A percentile compares a stretch with the other conserved stretches of the same genome.
Evolutionary conservation across 2,329 filamentous ascomycete genomes (phyloP).

Genomic region (Chrysoporthe austroafricana): DNA sequence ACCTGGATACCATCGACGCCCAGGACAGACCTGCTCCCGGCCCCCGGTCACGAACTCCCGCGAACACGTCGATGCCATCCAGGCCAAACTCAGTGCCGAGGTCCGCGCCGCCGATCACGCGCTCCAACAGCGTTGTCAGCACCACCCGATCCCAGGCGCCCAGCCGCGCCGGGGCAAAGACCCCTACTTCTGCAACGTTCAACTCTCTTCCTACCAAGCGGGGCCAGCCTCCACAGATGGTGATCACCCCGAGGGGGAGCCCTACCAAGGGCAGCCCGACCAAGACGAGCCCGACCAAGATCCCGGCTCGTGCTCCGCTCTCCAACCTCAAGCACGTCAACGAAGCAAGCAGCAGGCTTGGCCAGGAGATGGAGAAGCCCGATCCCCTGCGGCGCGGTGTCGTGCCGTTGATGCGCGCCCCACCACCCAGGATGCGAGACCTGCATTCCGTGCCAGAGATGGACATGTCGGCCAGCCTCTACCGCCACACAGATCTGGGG

Average conservation of each 20-base stretch:
- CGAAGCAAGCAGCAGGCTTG: conserved; percentile 79
- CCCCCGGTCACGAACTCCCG: conserved; percentile 76
- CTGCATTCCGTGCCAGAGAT: conserved; percentile 59
- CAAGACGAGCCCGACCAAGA: conserved; percentile 69
- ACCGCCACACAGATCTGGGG: conserved; percentile 51
- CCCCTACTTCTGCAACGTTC: conserved; percentile 51
- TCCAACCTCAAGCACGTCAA: conserved; percentile 70
- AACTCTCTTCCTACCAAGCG: conserved; percentile 37
- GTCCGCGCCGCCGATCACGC: conserved; percentile 39
- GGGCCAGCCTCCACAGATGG: conserved; percentile 36
- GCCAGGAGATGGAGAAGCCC: conserved; percentile 44
- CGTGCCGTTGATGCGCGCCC: conserved; percentile 62
- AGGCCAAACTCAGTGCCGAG: conserved; percentile 50
- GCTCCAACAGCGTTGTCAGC: conserved; percentile 40
- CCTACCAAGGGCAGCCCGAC: conserved; percentile 70
- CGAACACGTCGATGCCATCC: conserved; percentile 46
- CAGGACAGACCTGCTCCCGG: conserved; percentile 64
- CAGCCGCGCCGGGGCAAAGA: conserved; percentile 54
- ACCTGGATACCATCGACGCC: conserved; percentile 80
- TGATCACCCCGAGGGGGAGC: conserved; percentile 49
- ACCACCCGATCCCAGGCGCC: conserved; percentile 40
- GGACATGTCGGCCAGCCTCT: conserved; percentile 53
- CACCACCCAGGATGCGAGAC: conserved; percentile 92
- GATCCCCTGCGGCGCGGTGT: conserved; percentile 48
- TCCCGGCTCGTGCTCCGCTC: conserved; percentile 71